Percentiles rank a stretch among this genome's conserved stretches.
phyloP scores from a whole-genome alignment of 2,329 filamentous ascomycete genomes.

The Oidium heveae region DNA sequence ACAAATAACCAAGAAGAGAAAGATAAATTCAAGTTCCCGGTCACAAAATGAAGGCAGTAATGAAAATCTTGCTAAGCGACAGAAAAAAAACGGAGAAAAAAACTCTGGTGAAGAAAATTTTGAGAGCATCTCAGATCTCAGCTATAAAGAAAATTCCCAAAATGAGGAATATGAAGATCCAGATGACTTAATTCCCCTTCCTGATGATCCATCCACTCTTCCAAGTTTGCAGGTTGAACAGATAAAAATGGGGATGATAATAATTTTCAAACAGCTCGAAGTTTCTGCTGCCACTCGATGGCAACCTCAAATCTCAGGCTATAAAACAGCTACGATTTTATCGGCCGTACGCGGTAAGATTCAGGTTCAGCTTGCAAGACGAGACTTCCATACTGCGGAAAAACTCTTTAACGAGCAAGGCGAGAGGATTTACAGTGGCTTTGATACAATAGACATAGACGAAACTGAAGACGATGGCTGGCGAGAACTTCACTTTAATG shows the following conservation, averaged over 20 bases:
- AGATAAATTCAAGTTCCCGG: slow-evolving; percentile 20
- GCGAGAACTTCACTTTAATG: slow-evolving; percentile 30
- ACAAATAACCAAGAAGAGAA: slow-evolving; percentile 27
- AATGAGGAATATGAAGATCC: slow-evolving; percentile 6
- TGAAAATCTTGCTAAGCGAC: slow-evolving; percentile 21
- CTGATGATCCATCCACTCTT: slow-evolving; percentile 28
- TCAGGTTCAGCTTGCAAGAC: slow-evolving; percentile 37
- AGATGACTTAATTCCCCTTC: slow-evolving; percentile 37
- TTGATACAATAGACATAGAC: slow-evolving; percentile 45
- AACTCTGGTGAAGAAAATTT: slow-evolving; percentile 19
- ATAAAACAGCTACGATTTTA: slow-evolving; percentile 38
- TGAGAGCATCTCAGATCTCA: slow-evolving; percentile 12
- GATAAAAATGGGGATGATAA: slow-evolving; percentile 31
- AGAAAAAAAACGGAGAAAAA: slow-evolving; percentile 21
- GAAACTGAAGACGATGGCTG: slow-evolving; percentile 30
- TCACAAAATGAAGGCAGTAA: slow-evolving; percentile 15
- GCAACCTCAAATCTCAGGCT: slow-evolving; percentile 35
- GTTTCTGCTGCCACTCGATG: slow-evolving; percentile 36
- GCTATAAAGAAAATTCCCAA: slow-evolving; percentile 11
- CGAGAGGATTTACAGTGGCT: slow-evolving; percentile 48
- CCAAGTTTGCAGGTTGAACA: slow-evolving; percentile 23
- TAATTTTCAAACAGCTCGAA: slow-evolving; percentile 41
- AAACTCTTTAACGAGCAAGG: slow-evolving; percentile 42
- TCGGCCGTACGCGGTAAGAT: slow-evolving; percentile 28
- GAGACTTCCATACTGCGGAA: slow-evolving; percentile 34